Percentiles rank a stretch among this genome's conserved stretches.
Conservation (phyloP, 1,284 basidiomycete genomes). For the Rhodofomes roseus region DNA sequence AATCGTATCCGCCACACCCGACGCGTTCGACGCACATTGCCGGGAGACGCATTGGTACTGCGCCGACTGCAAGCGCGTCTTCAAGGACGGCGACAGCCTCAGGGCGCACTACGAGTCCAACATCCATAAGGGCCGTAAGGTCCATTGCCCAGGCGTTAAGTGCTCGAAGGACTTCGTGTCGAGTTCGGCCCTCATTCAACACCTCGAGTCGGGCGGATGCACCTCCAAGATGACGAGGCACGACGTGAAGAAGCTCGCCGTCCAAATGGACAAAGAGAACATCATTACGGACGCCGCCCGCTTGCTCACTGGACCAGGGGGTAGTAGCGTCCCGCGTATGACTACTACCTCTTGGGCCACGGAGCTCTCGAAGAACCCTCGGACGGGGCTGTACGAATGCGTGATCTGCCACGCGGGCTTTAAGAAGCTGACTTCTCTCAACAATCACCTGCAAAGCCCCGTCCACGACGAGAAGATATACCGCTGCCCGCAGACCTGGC, state of each 20-base stretch:
- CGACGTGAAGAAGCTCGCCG: slow-evolving; percentile 24
- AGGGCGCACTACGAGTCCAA: not conserved
- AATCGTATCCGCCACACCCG: not conserved
- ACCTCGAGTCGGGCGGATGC: slow-evolving; percentile 31
- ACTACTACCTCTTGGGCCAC: slow-evolving; percentile 23
- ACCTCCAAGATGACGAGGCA: slow-evolving; percentile 26
- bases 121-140: not conserved
- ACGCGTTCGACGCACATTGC: not conserved
- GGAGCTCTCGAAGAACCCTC: slow-evolving; percentile 33
- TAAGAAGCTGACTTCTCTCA: slow-evolving; percentile 12
- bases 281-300: slow-evolving; percentile 29
- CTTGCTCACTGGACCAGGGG: slow-evolving; percentile 23
- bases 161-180: slow-evolving; percentile 27
- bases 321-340: slow-evolving; percentile 4
- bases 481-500: slow-evolving; percentile 16
- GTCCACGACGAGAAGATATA: slow-evolving; percentile 23
- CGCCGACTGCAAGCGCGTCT: not conserved
- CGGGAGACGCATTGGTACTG: not conserved
- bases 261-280: slow-evolving; percentile 22
- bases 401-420: slow-evolving; percentile 26
- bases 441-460: slow-evolving; percentile 20
- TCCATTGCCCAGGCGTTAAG: slow-evolving; percentile 18
- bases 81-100: not conserved
- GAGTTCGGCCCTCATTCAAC: slow-evolving; percentile 27
- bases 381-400: slow-evolving; percentile 31